These are phyloP conservation scores for Wickerhamiella domercqiae DNA, from an alignment of 805 yeast genomes.

Conservation along the genomic window DNA sequence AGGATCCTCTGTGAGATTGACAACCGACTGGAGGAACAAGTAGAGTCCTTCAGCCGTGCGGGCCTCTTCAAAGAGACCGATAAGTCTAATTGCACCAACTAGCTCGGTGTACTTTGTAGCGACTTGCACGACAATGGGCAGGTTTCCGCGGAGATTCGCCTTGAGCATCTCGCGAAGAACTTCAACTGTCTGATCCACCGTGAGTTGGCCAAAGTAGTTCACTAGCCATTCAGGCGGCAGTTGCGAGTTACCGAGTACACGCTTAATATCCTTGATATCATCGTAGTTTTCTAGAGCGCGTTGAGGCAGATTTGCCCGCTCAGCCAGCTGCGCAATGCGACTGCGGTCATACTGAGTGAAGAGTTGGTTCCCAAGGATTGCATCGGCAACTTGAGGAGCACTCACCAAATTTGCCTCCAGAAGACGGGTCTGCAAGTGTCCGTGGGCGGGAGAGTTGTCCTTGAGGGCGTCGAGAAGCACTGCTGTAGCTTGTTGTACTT, in stretches of 20 bases:
- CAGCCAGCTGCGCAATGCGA: slow-evolving; percentile 81
- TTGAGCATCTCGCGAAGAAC: slow-evolving; percentile 78
- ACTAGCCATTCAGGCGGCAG: slow-evolving; percentile 92
- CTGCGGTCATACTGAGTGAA: slow-evolving; percentile 91
- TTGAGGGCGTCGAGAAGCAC: slow-evolving; percentile 89
- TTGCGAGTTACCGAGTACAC: slow-evolving; percentile 50
- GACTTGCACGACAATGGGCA: slow-evolving; percentile 88
- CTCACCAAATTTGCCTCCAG: slow-evolving; percentile 83
- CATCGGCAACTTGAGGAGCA: slow-evolving; percentile 99
- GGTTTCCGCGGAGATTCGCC: slow-evolving; percentile 63
- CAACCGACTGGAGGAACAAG: slow-evolving; percentile 85
- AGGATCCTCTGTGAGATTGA: slow-evolving; percentile 82
- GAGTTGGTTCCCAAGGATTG: slow-evolving; percentile 89
- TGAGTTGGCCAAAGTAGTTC: slow-evolving; percentile 78
- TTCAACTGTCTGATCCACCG: slow-evolving; percentile 82
- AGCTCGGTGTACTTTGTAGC: slow-evolving; percentile 93
- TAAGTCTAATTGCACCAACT: slow-evolving; percentile 70
- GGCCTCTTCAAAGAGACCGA: slow-evolving; percentile 85
- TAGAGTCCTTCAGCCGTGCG: slow-evolving; percentile 86
- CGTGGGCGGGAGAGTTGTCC: slow-evolving; percentile 85
- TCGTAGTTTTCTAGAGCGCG: slow-evolving; percentile 94
- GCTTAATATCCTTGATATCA: slow-evolving; percentile 85
- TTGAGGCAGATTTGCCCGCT: slow-evolving; percentile 89
- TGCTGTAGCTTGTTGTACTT: slow-evolving; percentile 95
- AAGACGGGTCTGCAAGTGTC: slow-evolving; percentile 86